Evolutionary conservation across 2,329 filamentous ascomycete species (phyloP), one percentile per base, ranked within the genome.

Genomic region (Pleoardoris graminearum): DNA sequence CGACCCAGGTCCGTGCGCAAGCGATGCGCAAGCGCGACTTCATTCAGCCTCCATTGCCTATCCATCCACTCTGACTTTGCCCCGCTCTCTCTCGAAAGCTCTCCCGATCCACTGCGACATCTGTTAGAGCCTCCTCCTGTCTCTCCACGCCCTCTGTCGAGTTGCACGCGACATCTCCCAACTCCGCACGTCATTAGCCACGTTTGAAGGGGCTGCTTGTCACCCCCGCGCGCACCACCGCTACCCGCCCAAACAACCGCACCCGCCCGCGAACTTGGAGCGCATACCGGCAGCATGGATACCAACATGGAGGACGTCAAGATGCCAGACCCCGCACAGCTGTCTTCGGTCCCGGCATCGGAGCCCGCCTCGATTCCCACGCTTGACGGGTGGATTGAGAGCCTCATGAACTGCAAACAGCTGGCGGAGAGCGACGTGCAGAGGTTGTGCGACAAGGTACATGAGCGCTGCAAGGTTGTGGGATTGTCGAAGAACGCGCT

Each of bases 281-380:
- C n/a, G n/a, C n/a, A n/a, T 53, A 47, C 59, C 51, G 76, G 77
- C 45, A 83, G 69, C 62, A 96, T 97, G 91, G 93, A 99, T 77
- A 96, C 91, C 72, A 96, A 95, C 78, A 99, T 99, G 94, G 93
- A 97, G 81, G 94, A 99, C 75, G 91, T 96, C 67, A 90, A 92
- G 78, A 86, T 89, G 69, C 89, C 91, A 75, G 86, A 89, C 73
- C 83, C 85, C 61, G 84, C 90, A 73, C 88, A 88, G 71, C 77
- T 96, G 62, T 75, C 77, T 50, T 75, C 76, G 66, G 85, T 88
- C 54, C 85, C 91, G 45, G 80, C 85, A 50, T 83, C 85, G 69
- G 94, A 97, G 79, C 89, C 93, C 50, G 87, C 92, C 56, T 90
- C 91, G 65, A 94, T 96, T 80, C 86, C 89, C 57, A 96, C 91